A percentile compares a stretch with the other conserved stretches of the same genome.
Conservation (phyloP, 108 stramenopile species). For the Nitzschia sp. region DNA sequence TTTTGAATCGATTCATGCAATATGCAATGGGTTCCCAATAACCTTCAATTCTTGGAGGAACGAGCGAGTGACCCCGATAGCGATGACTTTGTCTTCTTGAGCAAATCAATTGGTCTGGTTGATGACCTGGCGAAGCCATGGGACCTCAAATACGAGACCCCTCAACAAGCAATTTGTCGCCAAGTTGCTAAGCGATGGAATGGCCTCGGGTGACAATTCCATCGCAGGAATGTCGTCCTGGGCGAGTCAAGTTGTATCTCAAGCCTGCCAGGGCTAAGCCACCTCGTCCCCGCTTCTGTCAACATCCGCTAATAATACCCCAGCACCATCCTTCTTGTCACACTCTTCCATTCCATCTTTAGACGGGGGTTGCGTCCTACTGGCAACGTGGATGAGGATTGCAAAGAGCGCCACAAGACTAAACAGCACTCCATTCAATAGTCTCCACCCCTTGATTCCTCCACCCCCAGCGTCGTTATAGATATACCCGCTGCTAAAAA, state of each 20-base stretch:
- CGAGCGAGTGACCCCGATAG: conserved; percentile 62
- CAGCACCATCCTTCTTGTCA: too few relatives aligned
- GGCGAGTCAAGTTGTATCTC: conserved; percentile 45
- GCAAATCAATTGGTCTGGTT: conserved; percentile 77
- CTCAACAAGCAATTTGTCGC: conserved; percentile 64
- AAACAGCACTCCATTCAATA: conserved; percentile 35
- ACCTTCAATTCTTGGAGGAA: conserved; percentile 67
- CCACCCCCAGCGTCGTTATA: conserved; percentile 41
- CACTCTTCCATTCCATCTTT: too few relatives aligned
- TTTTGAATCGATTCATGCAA: conserved; percentile 54
- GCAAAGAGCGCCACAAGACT: conserved; percentile 30
- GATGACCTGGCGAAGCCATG: conserved; percentile 75
- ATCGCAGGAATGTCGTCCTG: conserved; percentile 61
- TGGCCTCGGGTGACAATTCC: conserved; percentile 51
- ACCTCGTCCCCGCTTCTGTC: too few relatives aligned
- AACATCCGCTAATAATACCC: too few relatives aligned
- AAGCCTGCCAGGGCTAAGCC: conserved; percentile 27
- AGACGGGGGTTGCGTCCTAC: too few relatives aligned
- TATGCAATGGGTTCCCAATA: conserved; percentile 62
- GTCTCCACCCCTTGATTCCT: conserved; percentile 43
- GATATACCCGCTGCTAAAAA: conserved; percentile 41
- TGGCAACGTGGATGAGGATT: too few relatives aligned
- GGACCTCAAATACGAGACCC: conserved; percentile 60
- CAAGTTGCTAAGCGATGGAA: conserved; percentile 62
- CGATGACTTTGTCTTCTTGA: conserved; percentile 79